Percentiles rank a stretch among this genome's conserved stretches.
phyloP scores from a whole-genome alignment of 78 protist genomes.

The Cavenderia fasciculata region DNA sequence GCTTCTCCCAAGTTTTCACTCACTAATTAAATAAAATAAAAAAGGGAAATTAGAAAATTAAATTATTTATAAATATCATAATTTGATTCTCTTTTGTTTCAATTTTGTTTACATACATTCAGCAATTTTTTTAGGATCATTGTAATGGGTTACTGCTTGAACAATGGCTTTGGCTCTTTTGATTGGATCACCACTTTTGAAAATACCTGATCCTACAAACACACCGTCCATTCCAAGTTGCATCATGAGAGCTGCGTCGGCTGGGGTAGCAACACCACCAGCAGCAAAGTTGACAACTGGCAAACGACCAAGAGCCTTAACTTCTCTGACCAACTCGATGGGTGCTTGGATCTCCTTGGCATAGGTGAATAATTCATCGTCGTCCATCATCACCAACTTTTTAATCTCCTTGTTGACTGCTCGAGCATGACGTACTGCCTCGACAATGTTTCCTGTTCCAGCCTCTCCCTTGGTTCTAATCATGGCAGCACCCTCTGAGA shows the following conservation, averaged over 20 bases:
- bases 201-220: constrained; percentile 96
- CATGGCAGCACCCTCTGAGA: constrained; percentile 97
- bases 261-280: constrained; percentile 98
- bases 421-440: constrained; percentile 97
- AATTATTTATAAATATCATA: too few species aligned
- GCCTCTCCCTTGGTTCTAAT: constrained; percentile 98
- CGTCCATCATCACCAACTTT: constrained; percentile 86
- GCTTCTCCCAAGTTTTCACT: constrained; percentile 88
- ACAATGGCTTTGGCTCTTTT: constrained; percentile 96
- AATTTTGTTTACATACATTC: constrained; percentile 27
- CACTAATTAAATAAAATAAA: constrained; percentile 2
- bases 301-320: constrained; percentile 90
- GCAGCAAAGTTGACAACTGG: constrained; percentile 99
- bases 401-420: constrained; percentile 85
- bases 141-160: constrained; percentile 94
- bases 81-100: too few species aligned
- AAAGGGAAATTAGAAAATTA: too few species aligned
- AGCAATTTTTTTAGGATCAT: constrained; percentile 86
- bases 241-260: constrained; percentile 98
- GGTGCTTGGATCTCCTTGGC: constrained; percentile 96
- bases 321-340: constrained; percentile 83
- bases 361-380: constrained; percentile 88
- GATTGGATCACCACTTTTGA: constrained; percentile 93
- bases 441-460: constrained; percentile 96
- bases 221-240: constrained; percentile 98